Evolutionary conservation across 352 stramenopile genomes (phyloP), one percentile per base, ranked within the genome.

Genomic region (Elongisporangium senticosum): DNA sequence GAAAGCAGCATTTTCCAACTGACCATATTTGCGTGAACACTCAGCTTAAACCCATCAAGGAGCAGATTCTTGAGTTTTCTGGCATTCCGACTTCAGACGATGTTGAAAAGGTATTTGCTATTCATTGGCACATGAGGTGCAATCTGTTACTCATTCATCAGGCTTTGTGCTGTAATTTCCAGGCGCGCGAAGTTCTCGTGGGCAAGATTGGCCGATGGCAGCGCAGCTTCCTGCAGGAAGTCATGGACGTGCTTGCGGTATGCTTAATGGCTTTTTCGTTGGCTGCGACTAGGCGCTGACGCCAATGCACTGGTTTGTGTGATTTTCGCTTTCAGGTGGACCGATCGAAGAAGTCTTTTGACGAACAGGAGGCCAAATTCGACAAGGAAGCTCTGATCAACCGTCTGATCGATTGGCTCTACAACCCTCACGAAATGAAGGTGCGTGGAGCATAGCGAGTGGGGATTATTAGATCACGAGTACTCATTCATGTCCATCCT

Each of bases 291-390:
- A 10, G 33, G 51, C 33, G 62, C 23, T 63, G 22, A 53, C 49
- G 8, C 5, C 8, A 7, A 33, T 53, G 51, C 20, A 51, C 3
- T 49, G 14, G 20, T 53, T n/a, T 19, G 26, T 57, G 10, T 19
- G 20, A 4, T 56, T 0, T 47, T 51, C 13, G 19, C n/a, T 55
- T 55, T 4, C 33, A 93, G 83, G 76, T 93, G n/a, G 79, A 93
- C 55, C 79, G 84, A 19, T 93, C 84, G 4, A 90, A 89, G 61
- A 93, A 93, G 59, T 93, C 83, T 40, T 93, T 93, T 62, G 77
- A 87, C 21, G 83, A 89, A 8, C 67, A 75, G 57, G 64, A 68
- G 10, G 83, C 85, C 53, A 43, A 57, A 8, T 68, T 75, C 33
- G 74, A 79, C 61, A 93, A 93, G 64, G 80, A 93, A 56, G 56